These are phyloP conservation scores for Cordyceps pruinosa DNA, from an alignment of 2,329 filamentous ascomycete genomes.

Conservation along the genomic window DNA sequence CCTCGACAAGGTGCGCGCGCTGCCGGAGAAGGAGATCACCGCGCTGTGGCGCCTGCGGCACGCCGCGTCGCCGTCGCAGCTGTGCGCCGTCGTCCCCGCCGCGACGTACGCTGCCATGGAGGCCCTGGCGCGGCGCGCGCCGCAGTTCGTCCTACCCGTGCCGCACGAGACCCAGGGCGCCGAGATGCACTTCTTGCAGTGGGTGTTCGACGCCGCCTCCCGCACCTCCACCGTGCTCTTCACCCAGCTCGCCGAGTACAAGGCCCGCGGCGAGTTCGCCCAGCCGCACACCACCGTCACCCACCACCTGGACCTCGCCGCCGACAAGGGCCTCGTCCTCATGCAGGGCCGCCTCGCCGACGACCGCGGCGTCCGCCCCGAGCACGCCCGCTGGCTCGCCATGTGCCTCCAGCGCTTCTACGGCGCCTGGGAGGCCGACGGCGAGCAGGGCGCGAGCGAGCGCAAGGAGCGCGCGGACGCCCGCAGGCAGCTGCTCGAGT, in stretches of 20 bases:
- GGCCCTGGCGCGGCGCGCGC: conserved; percentile 62
- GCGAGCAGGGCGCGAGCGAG: conserved; percentile 24
- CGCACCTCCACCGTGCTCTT: conserved; percentile 75
- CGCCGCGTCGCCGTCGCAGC: conserved; percentile 60
- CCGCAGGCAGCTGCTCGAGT: conserved; percentile 66
- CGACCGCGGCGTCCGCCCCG: conserved; percentile 65
- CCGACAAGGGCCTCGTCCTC: conserved; percentile 70
- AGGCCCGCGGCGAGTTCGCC: conserved; percentile 81
- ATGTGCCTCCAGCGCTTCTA: conserved; percentile 97
- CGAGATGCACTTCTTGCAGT: conserved; percentile 95
- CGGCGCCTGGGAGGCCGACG: conserved; percentile 51
- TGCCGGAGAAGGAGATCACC: conserved; percentile 77
- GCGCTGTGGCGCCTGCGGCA: conserved; percentile 87
- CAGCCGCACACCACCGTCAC: conserved; percentile 91
- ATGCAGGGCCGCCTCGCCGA: conserved; percentile 78
- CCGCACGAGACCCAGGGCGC: conserved; percentile 62
- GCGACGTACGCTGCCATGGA: conserved; percentile 69
- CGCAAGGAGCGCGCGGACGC: conserved; percentile 51
- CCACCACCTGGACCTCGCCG: conserved; percentile 75
- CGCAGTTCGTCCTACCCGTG: conserved; percentile 86
- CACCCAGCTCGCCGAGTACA: conserved; percentile 89
- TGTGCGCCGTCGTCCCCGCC: conserved; percentile 78
- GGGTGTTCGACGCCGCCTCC: conserved; percentile 70
- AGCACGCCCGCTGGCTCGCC: conserved; percentile 83
- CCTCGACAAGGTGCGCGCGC: conserved; percentile 64